Conservation (phyloP, 805 yeast species). For the Pichia nakasei region DNA sequence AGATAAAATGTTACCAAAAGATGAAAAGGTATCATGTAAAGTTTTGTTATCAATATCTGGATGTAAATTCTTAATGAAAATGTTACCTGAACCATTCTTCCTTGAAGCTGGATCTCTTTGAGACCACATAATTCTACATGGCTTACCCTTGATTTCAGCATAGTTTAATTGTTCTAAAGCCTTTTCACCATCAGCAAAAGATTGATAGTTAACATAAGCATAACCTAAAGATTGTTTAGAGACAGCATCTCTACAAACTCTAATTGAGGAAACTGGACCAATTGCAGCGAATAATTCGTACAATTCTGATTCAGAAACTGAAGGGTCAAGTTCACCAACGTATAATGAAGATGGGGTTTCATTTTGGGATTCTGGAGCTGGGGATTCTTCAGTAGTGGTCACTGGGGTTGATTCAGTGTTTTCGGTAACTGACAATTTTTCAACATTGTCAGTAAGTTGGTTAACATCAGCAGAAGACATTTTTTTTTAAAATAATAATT, state of each 20-base stretch:
- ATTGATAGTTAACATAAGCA: conserved; percentile 95
- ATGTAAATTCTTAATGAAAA: conserved; percentile 96
- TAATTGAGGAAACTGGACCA: conserved; percentile 92
- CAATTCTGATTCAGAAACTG: conserved; percentile 88
- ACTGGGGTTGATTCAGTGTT: conserved; percentile 25
- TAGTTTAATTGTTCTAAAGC: conserved; percentile 96
- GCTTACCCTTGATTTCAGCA: conserved; percentile 85
- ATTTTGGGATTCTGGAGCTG: conserved; percentile 31
- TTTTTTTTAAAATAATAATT: conserved; percentile 8
- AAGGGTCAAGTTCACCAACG: conserved; percentile 93
- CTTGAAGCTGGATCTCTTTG: conserved; percentile 97
- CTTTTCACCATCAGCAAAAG: conserved; percentile 79
- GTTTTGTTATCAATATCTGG: conserved; percentile 98
- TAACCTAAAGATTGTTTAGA: conserved; percentile 95
- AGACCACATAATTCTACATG: conserved; percentile 99
- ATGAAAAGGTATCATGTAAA: conserved; percentile 93
- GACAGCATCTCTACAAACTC: conserved; percentile 98
- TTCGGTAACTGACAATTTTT: conserved; percentile 27
- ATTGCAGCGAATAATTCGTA: conserved; percentile 91
- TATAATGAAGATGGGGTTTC: conserved; percentile 78
- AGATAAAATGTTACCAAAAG: conserved; percentile 91
- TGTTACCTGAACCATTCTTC: conserved; percentile 92
- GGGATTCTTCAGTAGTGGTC: conserved; percentile 25
- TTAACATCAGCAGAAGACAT: conserved; percentile 29
- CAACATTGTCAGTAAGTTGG: conserved; percentile 28